Base-by-base conservation (phyloP, 2,329 filamentous ascomycete species). In the Fusarium nurragi region DNA sequence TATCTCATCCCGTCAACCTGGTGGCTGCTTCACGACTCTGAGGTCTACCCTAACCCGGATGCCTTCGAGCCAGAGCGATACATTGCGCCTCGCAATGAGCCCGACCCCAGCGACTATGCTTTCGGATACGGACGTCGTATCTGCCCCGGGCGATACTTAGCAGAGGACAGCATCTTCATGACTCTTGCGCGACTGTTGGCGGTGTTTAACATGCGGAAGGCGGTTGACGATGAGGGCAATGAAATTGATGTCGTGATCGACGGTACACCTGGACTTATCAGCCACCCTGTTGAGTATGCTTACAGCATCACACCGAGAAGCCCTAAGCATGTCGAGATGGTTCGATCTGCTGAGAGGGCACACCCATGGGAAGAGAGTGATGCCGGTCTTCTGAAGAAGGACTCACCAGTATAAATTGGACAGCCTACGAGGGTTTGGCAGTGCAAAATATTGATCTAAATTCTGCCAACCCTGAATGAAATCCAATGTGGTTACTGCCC, bases 11-110 rank as follows among this genome's bases (percentile, higher is more conserved):
- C 64, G 1, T 52, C 52, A 1, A 61, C 65, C 13, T 74, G 71
- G 69, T 67, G 65, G 62, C 65, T 73, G 6, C 39, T 65, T 0
- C 89, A 91, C 72, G 89, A 92, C 67, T 85, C 88, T 1, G 84
- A 89, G 49, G 85, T 85, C 2, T 91, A 92, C 73, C 81, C 84
- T 0, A 59, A 77, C 11, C 77, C 77, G 1, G 53, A 56, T 3
- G 16, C 21, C 2, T 79, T 79, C 28, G 61, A 78, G 4, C 77
- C 76, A 0, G 72, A 75, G 13, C 65, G 77, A 8, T 78, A 69
- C 54, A 63, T 80, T 1, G 39, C 47, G 7, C 69, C 73, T 7
- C 59, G 71, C 2, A 71, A 73, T 7, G 72, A 73, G 16, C 74
- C 73, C 3, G 74, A 78, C 14, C 76, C 78, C 1, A 44, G 23